phyloP scores from a whole-genome alignment of 2,329 filamentous ascomycete genomes.

The Colletotrichum filicis region DNA sequence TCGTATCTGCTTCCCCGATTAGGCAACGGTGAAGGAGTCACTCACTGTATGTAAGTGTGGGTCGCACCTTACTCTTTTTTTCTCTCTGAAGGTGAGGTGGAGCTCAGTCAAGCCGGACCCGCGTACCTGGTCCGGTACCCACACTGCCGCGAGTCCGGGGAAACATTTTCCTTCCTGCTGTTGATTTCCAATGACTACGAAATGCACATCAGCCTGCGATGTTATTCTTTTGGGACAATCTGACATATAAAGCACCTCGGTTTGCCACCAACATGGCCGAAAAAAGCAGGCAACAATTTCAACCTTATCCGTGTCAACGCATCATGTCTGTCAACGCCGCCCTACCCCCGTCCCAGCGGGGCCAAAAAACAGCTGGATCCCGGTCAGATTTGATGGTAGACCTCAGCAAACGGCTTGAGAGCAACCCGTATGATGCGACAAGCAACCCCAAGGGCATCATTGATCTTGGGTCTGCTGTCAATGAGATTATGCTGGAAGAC shows the following conservation, averaged over 20 bases:
- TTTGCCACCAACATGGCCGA: not conserved
- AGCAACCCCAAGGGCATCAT: conserved; percentile 19
- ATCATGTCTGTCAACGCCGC: not conserved
- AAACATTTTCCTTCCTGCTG: not conserved
- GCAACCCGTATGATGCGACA: not conserved
- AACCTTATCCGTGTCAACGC: not conserved
- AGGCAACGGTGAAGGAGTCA: conserved; percentile 7
- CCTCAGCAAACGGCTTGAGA: not conserved
- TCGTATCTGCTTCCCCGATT: conserved; percentile 23
- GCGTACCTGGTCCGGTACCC: not conserved
- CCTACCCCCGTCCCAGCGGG: not conserved
- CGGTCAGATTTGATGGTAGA: not conserved
- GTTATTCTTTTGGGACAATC: not conserved
- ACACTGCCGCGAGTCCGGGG: not conserved
- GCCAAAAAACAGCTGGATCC: not conserved
- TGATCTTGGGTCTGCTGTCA: conserved; percentile 17
- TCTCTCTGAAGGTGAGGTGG: not conserved
- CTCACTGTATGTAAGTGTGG: not conserved
- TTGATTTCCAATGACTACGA: not conserved
- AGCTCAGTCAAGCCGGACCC: not conserved
- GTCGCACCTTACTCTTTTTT: not conserved
- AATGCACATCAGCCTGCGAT: not conserved
- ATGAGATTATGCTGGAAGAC: conserved; percentile 24
- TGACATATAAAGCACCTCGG: not conserved
- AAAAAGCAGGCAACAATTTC: not conserved